phyloP scores from a whole-genome alignment of 2,329 filamentous ascomycete species.

The Fusarium kyushuense region DNA sequence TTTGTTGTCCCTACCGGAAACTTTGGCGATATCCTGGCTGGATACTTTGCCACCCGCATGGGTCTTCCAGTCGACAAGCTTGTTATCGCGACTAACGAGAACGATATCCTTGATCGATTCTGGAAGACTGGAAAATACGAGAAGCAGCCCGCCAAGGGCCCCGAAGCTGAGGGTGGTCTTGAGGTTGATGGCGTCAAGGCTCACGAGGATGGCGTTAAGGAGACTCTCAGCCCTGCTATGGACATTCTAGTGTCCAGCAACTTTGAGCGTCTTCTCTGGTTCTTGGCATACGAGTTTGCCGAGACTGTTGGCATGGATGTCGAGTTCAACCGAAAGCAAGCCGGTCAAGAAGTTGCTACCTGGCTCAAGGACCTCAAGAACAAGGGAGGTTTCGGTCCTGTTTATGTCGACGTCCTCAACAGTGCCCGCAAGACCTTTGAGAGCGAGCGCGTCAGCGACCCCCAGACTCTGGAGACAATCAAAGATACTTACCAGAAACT shows the following conservation, averaged over 20 bases:
- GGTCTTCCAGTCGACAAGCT: conserved; percentile 89
- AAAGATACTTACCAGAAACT: conserved; percentile 67
- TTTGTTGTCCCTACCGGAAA: conserved; percentile 96
- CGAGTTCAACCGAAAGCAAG: conserved; percentile 74
- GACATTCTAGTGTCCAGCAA: conserved; percentile 97
- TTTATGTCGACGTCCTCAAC: conserved; percentile 78
- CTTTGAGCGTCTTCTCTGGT: conserved; percentile 97
- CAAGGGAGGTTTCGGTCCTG: conserved; percentile 82
- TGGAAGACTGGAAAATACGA: conserved; percentile 91
- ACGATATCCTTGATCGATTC: conserved; percentile 96
- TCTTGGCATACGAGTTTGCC: conserved; percentile 81
- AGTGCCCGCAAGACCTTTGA: conserved; percentile 81
- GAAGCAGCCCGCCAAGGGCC: conserved; percentile 76
- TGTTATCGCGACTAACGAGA: conserved; percentile 94
- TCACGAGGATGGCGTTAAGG: conserved; percentile 82
- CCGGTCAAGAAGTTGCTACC: conserved; percentile 78
- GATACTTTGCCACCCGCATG: conserved; percentile 93
- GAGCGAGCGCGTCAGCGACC: conserved; percentile 78
- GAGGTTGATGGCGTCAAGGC: conserved; percentile 71
- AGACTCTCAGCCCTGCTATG: conserved; percentile 95
- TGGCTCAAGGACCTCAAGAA: conserved; percentile 88
- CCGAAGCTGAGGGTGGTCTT: conserved; percentile 72
- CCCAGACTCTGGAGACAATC: conserved; percentile 75
- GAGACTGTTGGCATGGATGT: conserved; percentile 70
- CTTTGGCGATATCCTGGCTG: conserved; percentile 91